These are phyloP conservation scores for Ilyonectria mors-panacis DNA, from an alignment of 2,329 filamentous ascomycete genomes.

Conservation along the genomic window DNA sequence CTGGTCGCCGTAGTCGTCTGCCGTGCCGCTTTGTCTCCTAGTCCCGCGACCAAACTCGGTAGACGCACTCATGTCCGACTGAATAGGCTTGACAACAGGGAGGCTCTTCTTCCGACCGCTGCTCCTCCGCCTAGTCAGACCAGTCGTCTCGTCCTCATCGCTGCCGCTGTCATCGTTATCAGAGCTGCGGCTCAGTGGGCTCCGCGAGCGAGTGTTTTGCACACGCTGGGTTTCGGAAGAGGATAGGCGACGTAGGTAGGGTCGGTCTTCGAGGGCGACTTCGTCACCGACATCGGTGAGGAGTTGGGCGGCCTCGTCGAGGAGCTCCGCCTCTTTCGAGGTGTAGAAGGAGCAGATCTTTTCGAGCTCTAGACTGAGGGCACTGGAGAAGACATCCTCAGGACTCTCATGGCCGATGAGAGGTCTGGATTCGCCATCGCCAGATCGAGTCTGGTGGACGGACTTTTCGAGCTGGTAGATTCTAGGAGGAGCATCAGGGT, in stretches of 20 bases:
- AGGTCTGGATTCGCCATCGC: slow-evolving; percentile 88
- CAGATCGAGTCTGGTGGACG: slow-evolving; percentile 72
- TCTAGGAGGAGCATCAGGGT: slow-evolving; percentile 64
- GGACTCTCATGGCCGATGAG: slow-evolving; percentile 82
- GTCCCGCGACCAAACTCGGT: slow-evolving; percentile 70
- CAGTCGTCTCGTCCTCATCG: slow-evolving; percentile 73
- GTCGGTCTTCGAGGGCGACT: slow-evolving; percentile 64
- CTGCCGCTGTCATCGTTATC: slow-evolving; percentile 77
- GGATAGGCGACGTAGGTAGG: slow-evolving; percentile 53
- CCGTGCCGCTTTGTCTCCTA: slow-evolving; percentile 76
- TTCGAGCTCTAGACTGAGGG: slow-evolving; percentile 90
- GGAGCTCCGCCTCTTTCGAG: slow-evolving; percentile 89
- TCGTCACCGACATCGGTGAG: slow-evolving; percentile 80
- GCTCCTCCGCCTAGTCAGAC: slow-evolving; percentile 62
- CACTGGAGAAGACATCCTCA: slow-evolving; percentile 84
- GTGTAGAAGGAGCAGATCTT: slow-evolving; percentile 95
- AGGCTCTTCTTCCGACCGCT: slow-evolving; percentile 60
- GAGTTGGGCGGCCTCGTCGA: slow-evolving; percentile 84
- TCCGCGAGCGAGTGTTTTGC: slow-evolving; percentile 47
- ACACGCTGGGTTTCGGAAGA: slow-evolving; percentile 36
- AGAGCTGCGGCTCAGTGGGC: slow-evolving; percentile 61
- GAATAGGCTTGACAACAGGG: slow-evolving; percentile 54
- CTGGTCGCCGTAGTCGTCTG: slow-evolving; percentile 85
- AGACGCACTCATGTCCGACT: slow-evolving; percentile 72
- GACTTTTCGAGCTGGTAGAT: slow-evolving; percentile 97